Evolutionary conservation across 768 basidiomycete species (phyloP), one percentile per base, ranked within the genome.

Genomic region (Strobilomyces confusus): DNA sequence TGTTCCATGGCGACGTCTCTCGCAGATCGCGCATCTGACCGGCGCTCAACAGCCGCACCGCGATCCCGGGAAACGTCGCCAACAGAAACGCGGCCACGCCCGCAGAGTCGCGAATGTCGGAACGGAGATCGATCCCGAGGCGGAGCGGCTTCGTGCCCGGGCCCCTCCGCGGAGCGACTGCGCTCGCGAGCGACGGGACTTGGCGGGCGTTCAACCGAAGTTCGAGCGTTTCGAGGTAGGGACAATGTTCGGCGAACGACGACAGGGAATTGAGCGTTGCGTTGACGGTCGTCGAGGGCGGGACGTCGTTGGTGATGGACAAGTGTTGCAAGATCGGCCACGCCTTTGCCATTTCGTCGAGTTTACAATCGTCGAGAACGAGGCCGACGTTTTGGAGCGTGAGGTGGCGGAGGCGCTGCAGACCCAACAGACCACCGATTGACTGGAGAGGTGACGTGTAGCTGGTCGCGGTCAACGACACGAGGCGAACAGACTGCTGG

Each of bases 271-370:
- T 56, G 29, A 61, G 6, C 6, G 60, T 61, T 1, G 36, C 50
- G 11, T 59, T 43, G 20, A 50, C 32, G 22, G 49, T 49, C 4
- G 37, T 50, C 5, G 48, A 52, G 9, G 60, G 52, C 14, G 36
- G 48, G 22, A 45, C 44, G 9, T 64, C 59, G 12, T 62, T 58
- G 15, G 33, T 52, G 14, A 63, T 52, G 9, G 45, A 48, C 47
- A 64, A 7, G 23, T 58, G 54, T 32, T 63, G 63, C 34, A 63
- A 23, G 33, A 32, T 49, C 7, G 63, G 57, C 63, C 62, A 63
- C 9, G 56, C 57, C 30, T 13, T 59, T 3, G 52, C 51, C 57
- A 63, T 64, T 13, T 58, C 55, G 5, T 49, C 55, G 14, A 63
- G 48, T 33, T 37, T 49, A 14, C 14, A 13, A 29, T 63, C 62